phyloP scores from a whole-genome alignment of 169 alveolate genomes.

The Eimeria necatrix region DNA sequence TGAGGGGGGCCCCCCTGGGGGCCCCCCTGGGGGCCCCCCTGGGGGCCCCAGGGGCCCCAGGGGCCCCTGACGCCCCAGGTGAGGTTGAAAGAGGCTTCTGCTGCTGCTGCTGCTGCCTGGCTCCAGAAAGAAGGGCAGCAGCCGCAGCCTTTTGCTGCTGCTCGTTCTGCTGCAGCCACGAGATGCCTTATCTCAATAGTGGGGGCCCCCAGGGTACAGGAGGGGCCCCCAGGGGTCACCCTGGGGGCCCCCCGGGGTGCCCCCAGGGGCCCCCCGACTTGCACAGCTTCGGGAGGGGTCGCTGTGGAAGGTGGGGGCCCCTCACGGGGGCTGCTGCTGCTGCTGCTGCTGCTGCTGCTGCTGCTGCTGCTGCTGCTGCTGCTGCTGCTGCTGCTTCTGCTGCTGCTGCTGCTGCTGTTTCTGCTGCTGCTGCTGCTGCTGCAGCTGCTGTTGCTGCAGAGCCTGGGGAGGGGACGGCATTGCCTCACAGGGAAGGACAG shows the following conservation, averaged over 20 bases:
- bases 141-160: constrained; percentile 52
- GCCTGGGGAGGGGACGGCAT: no score
- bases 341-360: not conserved
- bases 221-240: not conserved
- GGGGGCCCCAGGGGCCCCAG: not conserved
- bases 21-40: not conserved
- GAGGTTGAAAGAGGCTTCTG: constrained; percentile 3
- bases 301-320: not conserved
- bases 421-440: no score
- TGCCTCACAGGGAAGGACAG: not conserved
- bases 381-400: no score
- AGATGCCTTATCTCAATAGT: constrained; percentile 6
- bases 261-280: not conserved
- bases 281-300: not conserved
- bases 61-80: constrained; percentile 21
- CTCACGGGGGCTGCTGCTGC: no score
- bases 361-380: not conserved
- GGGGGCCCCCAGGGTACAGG: not conserved
- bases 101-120: constrained; percentile 61
- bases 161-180: constrained; percentile 58
- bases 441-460: no score
- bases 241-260: not conserved
- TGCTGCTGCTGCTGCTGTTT: no score
- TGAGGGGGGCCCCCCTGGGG: constrained; percentile 25
- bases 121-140: constrained; percentile 23